Percentiles rank a stretch among this genome's conserved stretches.
Conservation (phyloP, 495 filamentous ascomycete species). For the Schizothecium vesticola region DNA sequence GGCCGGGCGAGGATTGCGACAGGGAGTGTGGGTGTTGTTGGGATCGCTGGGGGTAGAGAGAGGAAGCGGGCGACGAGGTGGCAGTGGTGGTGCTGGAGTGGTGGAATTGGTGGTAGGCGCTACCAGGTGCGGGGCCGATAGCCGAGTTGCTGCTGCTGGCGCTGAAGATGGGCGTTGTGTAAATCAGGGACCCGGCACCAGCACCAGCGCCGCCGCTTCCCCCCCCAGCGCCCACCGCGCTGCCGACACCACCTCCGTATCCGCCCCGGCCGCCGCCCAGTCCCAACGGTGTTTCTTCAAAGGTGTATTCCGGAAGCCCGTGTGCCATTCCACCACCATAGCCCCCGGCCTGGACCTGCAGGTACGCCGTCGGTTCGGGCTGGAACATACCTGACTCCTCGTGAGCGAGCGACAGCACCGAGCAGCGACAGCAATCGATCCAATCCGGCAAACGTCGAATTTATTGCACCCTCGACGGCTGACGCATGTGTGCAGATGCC, state of each 20-base stretch:
- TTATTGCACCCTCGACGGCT: not conserved
- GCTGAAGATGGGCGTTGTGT: conserved; percentile 27
- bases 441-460: not conserved
- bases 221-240: conserved; percentile 18
- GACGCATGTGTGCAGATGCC: conserved; percentile 3
- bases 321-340: conserved; percentile 29
- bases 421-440: too few relatives aligned
- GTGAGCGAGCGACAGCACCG: not conserved
- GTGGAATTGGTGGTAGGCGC: conserved; percentile 24
- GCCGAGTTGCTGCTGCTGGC: conserved; percentile 23
- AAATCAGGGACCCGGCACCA: conserved; percentile 17
- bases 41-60: conserved; percentile 11
- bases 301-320: conserved; percentile 41
- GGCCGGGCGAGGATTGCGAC: not conserved
- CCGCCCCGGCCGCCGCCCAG: conserved; percentile 20
- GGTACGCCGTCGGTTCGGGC: conserved; percentile 46
- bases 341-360: conserved; percentile 31
- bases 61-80: conserved; percentile 20
- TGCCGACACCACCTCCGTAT: conserved; percentile 14
- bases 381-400: conserved; percentile 46
- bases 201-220: not conserved
- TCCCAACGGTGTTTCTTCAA: conserved; percentile 37
- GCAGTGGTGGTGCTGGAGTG: conserved; percentile 19
- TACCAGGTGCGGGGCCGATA: conserved; percentile 29
- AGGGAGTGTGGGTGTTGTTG: conserved; percentile 5